These are phyloP conservation scores for Zasmidium angulare DNA, from an alignment of 2,329 filamentous ascomycete genomes.

Conservation along the genomic window DNA sequence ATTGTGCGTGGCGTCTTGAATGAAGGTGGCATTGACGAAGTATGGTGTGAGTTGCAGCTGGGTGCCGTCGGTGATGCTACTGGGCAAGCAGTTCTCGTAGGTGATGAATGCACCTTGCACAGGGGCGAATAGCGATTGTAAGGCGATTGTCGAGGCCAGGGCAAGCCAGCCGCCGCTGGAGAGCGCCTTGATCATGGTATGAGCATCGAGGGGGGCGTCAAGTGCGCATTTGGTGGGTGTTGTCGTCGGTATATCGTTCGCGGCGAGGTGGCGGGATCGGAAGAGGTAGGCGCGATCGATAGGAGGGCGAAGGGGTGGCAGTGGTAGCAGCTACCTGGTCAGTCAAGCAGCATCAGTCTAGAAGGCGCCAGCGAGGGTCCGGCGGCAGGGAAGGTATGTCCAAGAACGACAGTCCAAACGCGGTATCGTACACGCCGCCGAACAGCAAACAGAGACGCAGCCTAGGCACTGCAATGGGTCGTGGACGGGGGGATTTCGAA, in stretches of 20 bases:
- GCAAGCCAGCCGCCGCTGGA: conserved; percentile 15
- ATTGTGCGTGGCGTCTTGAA: conserved; percentile 59
- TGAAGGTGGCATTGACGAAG: conserved; percentile 71
- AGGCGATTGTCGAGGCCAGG: conserved; percentile 18
- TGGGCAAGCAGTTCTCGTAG: conserved; percentile 79
- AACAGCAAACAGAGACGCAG: no score
- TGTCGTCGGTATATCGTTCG: neutral
- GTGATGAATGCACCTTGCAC: conserved; percentile 66
- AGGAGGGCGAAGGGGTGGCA: neutral
- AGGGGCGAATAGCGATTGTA: conserved; percentile 47
- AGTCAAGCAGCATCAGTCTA: neutral
- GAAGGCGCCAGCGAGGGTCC: neutral
- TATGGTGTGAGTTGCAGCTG: conserved; percentile 78
- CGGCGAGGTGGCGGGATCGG: neutral
- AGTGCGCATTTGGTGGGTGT: neutral
- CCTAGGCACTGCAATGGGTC: neutral
- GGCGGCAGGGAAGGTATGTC: neutral
- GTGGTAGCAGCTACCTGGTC: neutral
- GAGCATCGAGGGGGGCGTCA: conserved; percentile 4
- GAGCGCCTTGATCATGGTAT: conserved; percentile 21
- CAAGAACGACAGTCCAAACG: neutral
- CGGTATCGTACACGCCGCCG: neutral
- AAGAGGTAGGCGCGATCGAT: neutral
- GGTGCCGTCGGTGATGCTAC: conserved; percentile 57
- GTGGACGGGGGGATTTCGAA: neutral